phyloP scores from a whole-genome alignment of 2,329 filamentous ascomycete species.

The Pseudovirgaria hyperparasitica region DNA sequence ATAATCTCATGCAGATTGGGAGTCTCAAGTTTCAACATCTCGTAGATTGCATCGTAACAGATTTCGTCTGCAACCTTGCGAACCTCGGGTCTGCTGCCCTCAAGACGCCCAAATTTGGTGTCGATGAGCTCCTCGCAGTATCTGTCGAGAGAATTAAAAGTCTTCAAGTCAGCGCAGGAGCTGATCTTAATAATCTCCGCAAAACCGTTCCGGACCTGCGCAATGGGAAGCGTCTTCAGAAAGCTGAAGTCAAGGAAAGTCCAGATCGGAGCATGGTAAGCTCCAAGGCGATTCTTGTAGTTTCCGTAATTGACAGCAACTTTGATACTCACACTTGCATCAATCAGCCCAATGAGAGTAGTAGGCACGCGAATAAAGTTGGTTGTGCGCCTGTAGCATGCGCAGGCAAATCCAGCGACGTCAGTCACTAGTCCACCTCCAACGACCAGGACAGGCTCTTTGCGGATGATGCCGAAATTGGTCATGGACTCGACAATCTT shows the following conservation, averaged over 20 bases:
- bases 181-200: slow-evolving; percentile 68
- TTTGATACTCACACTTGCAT: slow-evolving; percentile 64
- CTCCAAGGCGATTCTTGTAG: slow-evolving; percentile 63
- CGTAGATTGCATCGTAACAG: slow-evolving; percentile 55
- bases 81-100: slow-evolving; percentile 43
- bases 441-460: slow-evolving; percentile 31
- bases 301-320: slow-evolving; percentile 67
- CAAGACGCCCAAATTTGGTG: slow-evolving; percentile 50
- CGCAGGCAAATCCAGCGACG: slow-evolving; percentile 63
- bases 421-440: slow-evolving; percentile 61
- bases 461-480: slow-evolving; percentile 57
- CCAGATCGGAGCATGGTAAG: slow-evolving; percentile 58
- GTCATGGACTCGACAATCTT: slow-evolving; percentile 63
- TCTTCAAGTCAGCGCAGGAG: slow-evolving; percentile 52
- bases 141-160: slow-evolving; percentile 55
- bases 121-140: slow-evolving; percentile 56
- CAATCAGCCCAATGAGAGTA: slow-evolving; percentile 62
- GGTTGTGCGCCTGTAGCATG: slow-evolving; percentile 57
- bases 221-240: slow-evolving; percentile 51
- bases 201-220: slow-evolving; percentile 61
- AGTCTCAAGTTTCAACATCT: slow-evolving; percentile 63
- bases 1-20: slow-evolving; percentile 64
- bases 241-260: slow-evolving; percentile 66
- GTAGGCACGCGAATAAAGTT: slow-evolving; percentile 65
- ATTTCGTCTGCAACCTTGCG: slow-evolving; percentile 51